A percentile compares a stretch with the other conserved stretches of the same genome.
Conservation (phyloP, 2,329 filamentous ascomycete genomes). For the Tolypocladium amazonense region DNA sequence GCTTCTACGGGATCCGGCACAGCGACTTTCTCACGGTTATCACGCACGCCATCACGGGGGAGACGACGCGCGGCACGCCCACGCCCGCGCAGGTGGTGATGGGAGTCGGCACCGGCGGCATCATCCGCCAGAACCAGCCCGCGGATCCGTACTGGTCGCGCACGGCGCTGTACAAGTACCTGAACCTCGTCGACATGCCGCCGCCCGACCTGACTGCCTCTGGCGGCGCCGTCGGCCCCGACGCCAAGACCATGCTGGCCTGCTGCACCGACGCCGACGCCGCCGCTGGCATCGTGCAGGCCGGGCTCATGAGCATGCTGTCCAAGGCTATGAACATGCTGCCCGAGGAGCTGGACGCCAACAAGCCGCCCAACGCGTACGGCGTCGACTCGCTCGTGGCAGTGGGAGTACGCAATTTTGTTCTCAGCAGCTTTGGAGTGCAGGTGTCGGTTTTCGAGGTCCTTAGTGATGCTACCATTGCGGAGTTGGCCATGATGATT, state of each 20-base stretch:
- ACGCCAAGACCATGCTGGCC: slow-evolving; percentile 22
- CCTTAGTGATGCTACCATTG: slow-evolving; percentile 29
- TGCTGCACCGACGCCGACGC: slow-evolving; percentile 14
- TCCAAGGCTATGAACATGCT: slow-evolving; percentile 34
- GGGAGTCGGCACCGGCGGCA: slow-evolving; percentile 43
- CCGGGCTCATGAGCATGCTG: slow-evolving; percentile 28
- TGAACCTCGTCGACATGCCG: slow-evolving; percentile 37
- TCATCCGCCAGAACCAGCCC: slow-evolving; percentile 39
- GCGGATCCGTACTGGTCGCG: slow-evolving; percentile 44
- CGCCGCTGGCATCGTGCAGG: slow-evolving; percentile 22
- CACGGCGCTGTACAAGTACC: slow-evolving; percentile 35
- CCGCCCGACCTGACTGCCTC: slow-evolving; percentile 13
- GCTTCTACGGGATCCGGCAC: slow-evolving; percentile 44
- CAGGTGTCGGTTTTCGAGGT: slow-evolving; percentile 38
- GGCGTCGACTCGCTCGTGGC: slow-evolving; percentile 43
- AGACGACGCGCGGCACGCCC: slow-evolving; percentile 11
- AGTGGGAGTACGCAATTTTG: slow-evolving; percentile 41
- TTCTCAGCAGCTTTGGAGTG: slow-evolving; percentile 30
- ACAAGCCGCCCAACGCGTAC: slow-evolving; percentile 30
- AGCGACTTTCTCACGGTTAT: slow-evolving; percentile 37
- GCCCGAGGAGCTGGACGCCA: slow-evolving; percentile 31
- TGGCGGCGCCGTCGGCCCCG: slow-evolving; percentile 5
- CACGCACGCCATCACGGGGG: slow-evolving; percentile 32
- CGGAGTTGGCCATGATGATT: slow-evolving; percentile 24
- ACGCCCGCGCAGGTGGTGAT: slow-evolving; percentile 39